These are phyloP conservation scores for Tanacetum coccineum DNA, from an alignment of 129 eudicot species.

Conservation along the genomic window DNA sequence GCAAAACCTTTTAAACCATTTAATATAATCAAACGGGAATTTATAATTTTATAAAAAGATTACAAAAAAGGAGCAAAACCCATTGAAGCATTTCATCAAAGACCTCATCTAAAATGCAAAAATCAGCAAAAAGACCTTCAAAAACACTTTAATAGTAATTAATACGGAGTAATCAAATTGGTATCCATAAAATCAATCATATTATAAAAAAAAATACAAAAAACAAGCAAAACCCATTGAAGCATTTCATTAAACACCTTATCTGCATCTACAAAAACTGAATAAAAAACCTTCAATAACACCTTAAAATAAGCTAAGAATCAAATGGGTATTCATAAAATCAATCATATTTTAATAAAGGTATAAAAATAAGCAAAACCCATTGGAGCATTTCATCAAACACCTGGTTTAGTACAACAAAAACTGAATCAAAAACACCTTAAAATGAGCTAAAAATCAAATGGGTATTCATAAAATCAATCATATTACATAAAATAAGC, in stretches of 20 bases:
- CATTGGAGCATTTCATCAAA: not conserved
- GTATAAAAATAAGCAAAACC: conserved; percentile 10
- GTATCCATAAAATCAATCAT: not conserved
- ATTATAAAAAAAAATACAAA: too few species aligned
- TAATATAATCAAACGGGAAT: not conserved
- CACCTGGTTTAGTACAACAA: not conserved
- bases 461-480: not conserved
- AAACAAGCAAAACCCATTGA: not conserved
- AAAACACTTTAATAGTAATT: conserved; percentile 14
- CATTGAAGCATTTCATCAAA: conserved; percentile 25
- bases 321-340: not conserved
- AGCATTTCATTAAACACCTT: conserved; percentile 24
- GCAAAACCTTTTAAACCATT: not conserved
- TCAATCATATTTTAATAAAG: not conserved
- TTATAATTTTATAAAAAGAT: too few species aligned
- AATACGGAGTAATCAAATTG: not conserved
- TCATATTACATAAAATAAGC: not conserved
- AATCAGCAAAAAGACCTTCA: conserved; percentile 16
- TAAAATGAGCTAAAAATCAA: conserved; percentile 1
- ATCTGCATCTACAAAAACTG: too few species aligned
- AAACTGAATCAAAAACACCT: conserved; percentile 14
- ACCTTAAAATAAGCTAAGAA: not conserved
- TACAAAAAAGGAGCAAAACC: conserved; percentile 1
- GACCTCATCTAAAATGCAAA: conserved; percentile 6
- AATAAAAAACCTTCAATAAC: too few species aligned